Base-by-base conservation (phyloP, 228 moss, liverwort and hornwort species). In the Sphagnum magellanicum region DNA sequence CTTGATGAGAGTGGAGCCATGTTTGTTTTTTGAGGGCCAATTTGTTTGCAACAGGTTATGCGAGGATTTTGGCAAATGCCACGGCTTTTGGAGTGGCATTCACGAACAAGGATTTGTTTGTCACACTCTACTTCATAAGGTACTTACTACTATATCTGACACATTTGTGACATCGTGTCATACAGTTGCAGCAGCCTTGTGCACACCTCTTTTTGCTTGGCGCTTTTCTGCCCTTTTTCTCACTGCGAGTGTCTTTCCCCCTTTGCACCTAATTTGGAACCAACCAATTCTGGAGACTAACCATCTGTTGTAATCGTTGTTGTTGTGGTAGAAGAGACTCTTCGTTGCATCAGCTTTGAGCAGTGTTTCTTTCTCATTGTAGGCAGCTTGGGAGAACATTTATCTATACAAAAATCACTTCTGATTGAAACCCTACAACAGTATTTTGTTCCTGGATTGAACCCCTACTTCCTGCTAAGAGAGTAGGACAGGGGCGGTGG, bases 31-130 rank as follows among this genome's bases (percentile, higher is more conserved):
- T 50, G 52, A 17, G 70, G 10, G 5, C 61, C 51, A 67, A 32
- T 32, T 32, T 32, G 32, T 32, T 32, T 32, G 32, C 32, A 32
- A 67, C 85, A 92, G 92, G 93, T 70, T 93, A 93, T 82, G 93
- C 85, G 51, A 83, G 91, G 76, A 80, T 93, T 67, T 47, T 91
- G n/a, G 91, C 91, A 48, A 93, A 87, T 70, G 74, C 67, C 13
- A 67, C 72, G 57, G 93, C 91, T 63, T 93, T 93, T 69, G 85
- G 76, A 69, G 79, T 89, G 66, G 86, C 83, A 52, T 93, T 93
- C 77, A 80, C 72, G 11, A 89, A 87, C 71, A 91, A 85, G 63
- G 53, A 69, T 4, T 52, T 93, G 52, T 93, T 93, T 72, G 89
- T 82, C 48, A 68, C 71, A 66, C 83, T 93, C 10, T 93, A 93